phyloP scores from a whole-genome alignment of 1,284 basidiomycete species.

The Ustilago hordei region DNA sequence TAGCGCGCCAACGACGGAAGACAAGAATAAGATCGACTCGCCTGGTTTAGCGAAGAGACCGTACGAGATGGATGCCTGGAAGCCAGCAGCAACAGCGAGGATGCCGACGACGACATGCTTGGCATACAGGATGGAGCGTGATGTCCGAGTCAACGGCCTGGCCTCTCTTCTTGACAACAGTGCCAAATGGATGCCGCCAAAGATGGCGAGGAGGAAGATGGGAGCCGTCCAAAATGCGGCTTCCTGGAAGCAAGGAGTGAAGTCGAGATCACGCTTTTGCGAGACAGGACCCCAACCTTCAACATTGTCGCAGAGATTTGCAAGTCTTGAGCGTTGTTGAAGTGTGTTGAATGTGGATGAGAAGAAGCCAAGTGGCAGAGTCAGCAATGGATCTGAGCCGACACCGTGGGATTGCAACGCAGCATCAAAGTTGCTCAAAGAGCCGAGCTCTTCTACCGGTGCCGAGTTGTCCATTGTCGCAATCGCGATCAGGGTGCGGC shows the following conservation, averaged over 20 bases:
- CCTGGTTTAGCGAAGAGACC: constrained; percentile 42
- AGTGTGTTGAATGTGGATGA: constrained; percentile 26
- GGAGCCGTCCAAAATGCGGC: constrained; percentile 66
- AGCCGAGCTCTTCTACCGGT: constrained; percentile 37
- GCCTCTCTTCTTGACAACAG: constrained; percentile 25
- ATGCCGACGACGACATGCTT: constrained; percentile 73
- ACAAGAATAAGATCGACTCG: constrained; percentile 52
- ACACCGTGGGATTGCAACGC: constrained; percentile 27
- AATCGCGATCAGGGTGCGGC: background rate
- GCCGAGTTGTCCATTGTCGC: constrained; percentile 26
- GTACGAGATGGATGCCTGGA: constrained; percentile 69
- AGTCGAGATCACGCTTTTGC: constrained; percentile 77
- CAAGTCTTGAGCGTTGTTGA: constrained; percentile 10
- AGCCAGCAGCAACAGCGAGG: constrained; percentile 75
- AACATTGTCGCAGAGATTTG: constrained; percentile 36
- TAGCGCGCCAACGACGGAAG: constrained; percentile 20
- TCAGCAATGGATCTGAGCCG: constrained; percentile 28
- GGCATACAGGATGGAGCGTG: constrained; percentile 46
- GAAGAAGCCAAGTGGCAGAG: constrained; percentile 33
- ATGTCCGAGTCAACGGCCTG: constrained; percentile 35
- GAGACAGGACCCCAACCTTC: constrained; percentile 77
- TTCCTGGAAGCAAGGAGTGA: constrained; percentile 86
- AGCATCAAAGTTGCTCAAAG: constrained; percentile 23
- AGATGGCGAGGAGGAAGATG: constrained; percentile 52
- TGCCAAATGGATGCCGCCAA: constrained; percentile 44